Percentiles rank a stretch among this genome's conserved stretches.
Conservation (phyloP, 1,284 basidiomycete species). For the Pterulicium gracile region DNA sequence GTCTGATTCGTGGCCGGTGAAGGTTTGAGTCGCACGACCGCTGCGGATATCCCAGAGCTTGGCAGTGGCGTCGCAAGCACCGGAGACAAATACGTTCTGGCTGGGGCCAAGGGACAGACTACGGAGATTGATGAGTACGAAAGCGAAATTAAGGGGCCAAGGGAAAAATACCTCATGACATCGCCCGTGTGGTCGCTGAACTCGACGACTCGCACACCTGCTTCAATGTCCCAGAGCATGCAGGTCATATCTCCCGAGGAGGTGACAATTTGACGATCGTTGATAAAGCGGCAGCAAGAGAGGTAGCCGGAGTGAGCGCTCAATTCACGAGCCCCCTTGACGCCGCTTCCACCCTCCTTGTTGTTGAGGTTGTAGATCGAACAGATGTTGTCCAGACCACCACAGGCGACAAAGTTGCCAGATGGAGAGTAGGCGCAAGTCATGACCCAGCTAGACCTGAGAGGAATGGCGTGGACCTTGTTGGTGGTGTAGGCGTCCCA, state of each 20-base stretch:
- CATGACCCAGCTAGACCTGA: slow-evolving; percentile 99
- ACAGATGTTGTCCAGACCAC: slow-evolving; percentile 98
- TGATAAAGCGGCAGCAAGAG: slow-evolving; percentile 96
- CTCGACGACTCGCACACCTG: slow-evolving; percentile 89
- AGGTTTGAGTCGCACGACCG: slow-evolving; percentile 95
- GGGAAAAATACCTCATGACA: slow-evolving; percentile 80
- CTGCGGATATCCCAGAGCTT: slow-evolving; percentile 99
- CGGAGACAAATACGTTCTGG: slow-evolving; percentile 95
- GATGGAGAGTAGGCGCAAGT: slow-evolving; percentile 98
- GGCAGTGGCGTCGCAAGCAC: slow-evolving; percentile 95
- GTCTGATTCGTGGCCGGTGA: slow-evolving; percentile 97
- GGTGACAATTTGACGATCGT: slow-evolving; percentile 96
- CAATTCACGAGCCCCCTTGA: slow-evolving; percentile 81
- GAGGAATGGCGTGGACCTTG: slow-evolving; percentile 98
- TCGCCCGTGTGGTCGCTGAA: slow-evolving; percentile 99
- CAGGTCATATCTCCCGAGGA: slow-evolving; percentile 99
- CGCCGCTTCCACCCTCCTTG: slow-evolving; percentile 54
- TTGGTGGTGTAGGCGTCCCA: slow-evolving; percentile 99
- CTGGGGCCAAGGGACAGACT: slow-evolving; percentile 92
- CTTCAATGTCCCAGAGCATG: slow-evolving; percentile 99
- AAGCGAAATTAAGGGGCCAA: slow-evolving; percentile 8
- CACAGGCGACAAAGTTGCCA: slow-evolving; percentile 95
- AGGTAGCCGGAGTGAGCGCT: slow-evolving; percentile 97
- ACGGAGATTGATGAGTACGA: slow-evolving; percentile 11
- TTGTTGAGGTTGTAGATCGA: slow-evolving; percentile 91